Evolutionary conservation across 495 filamentous ascomycete species (phyloP), one percentile per base, ranked within the genome.

Genomic region (Xylaria venustula): DNA sequence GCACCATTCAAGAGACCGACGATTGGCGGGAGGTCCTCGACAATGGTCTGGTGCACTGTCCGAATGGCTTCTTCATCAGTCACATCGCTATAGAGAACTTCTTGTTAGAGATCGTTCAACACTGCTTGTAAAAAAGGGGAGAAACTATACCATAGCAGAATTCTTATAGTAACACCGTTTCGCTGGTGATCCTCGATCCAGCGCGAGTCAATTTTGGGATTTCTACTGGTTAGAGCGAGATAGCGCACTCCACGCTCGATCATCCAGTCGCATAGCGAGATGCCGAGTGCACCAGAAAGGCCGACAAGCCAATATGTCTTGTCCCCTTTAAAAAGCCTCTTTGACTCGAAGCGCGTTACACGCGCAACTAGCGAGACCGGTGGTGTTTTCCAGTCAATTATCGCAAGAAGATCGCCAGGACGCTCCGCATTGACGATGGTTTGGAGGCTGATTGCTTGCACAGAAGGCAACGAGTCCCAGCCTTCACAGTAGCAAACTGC

Each of bases 301-400:
- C 84, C 84, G 26, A 79, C 70, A 0, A 87, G 70, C 65, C 75
- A 71, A 55, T 87, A 87, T 0, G 83, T 81, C 49, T 74, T 78
- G 28, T 76, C 61, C 2, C 22, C 25, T 3, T 37, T 42, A 60
- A 77, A 77, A 2, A 65, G 17, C 0, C 20, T 12, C 23, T 56
- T 25, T 8, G 26, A n/a, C 17, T 64, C 63, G 12, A 66, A 11
- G 6, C 45, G 20, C 2, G 22, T 19, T n/a, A 26, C 5, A 26
- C 23, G 20, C 11, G 15, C 45, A 4, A 22, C 4, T 1, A 50
- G 14, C n/a, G 47, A 14, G 2, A n/a, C 12, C 12, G 47, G 1
- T 40, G 7, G 14, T 11, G 37, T 11, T 40, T 2, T 32, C 14
- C 26, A 19, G 47, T 25, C 26, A 2, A 26, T 32, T 11, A 32